phyloP scores from a whole-genome alignment of 148 eudicot species.

The Euryodendron excelsum region DNA sequence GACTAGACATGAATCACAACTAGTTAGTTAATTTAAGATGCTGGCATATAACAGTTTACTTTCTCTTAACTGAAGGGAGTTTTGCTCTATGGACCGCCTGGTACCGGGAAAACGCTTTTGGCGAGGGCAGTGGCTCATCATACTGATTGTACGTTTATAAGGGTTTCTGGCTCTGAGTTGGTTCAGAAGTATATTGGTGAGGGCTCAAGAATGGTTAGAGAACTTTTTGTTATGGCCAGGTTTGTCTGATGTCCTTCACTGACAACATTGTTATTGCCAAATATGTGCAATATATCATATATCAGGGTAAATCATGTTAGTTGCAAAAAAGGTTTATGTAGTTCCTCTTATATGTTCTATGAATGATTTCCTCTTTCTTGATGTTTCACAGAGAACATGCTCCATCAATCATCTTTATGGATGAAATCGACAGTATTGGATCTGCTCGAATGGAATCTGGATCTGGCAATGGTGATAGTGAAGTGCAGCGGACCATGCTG shows the following conservation, averaged over 20 bases:
- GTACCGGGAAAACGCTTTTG: constrained; percentile 64
- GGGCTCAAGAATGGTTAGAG: constrained; percentile 78
- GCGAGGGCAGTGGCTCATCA: constrained; percentile 83
- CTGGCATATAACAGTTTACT: neutral
- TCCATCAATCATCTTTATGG: constrained; percentile 74
- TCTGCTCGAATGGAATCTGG: constrained; percentile 79
- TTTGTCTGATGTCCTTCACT: constrained; percentile 21
- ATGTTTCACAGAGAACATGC: constrained; percentile 60
- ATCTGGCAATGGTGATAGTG: constrained; percentile 75
- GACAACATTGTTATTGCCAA: neutral
- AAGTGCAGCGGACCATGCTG: constrained; percentile 76
- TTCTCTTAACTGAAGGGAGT: constrained; percentile 43
- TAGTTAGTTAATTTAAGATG: neutral
- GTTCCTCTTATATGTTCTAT: neutral
- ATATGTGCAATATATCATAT: neutral
- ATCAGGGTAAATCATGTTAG: neutral
- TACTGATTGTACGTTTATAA: constrained; percentile 68
- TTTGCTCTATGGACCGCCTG: constrained; percentile 72
- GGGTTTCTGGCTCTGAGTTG: constrained; percentile 76
- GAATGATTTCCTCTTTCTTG: neutral
- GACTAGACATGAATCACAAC: neutral
- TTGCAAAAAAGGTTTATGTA: neutral
- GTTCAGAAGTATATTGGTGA: constrained; percentile 79
- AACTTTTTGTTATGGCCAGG: constrained; percentile 85
- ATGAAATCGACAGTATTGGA: constrained; percentile 75